phyloP scores from a whole-genome alignment of 805 yeast genomes.

The Limtongia smithiae region DNA sequence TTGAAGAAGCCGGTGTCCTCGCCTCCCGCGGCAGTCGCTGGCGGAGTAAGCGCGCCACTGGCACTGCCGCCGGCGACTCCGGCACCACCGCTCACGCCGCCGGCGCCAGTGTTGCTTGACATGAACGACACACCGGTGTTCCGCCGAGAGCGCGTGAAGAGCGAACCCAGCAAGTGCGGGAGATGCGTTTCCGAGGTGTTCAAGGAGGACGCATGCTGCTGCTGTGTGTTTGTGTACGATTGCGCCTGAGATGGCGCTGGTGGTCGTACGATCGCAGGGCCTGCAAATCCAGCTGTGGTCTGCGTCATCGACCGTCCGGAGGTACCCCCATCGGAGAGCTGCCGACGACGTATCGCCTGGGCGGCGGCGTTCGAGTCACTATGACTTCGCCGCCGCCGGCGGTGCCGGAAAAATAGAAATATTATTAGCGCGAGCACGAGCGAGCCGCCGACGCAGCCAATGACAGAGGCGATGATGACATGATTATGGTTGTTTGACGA shows the following conservation, averaged over 20 bases:
- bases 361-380: too few species aligned
- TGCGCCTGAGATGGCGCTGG: not conserved
- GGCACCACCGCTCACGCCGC: too few species aligned
- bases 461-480: conserved; percentile 21
- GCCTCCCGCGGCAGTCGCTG: not conserved
- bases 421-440: conserved; percentile 6
- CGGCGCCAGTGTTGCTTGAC: not conserved
- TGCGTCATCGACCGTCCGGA: too few species aligned
- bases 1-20: conserved; percentile 22
- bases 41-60: not conserved
- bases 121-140: conserved; percentile 10
- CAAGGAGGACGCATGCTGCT: not conserved
- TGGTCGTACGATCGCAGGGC: too few species aligned
- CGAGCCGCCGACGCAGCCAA: conserved; percentile 18
- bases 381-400: conserved; percentile 4
- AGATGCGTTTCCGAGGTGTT: conserved; percentile 10
- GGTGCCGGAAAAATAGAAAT: conserved; percentile 5
- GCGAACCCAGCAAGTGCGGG: conserved; percentile 11
- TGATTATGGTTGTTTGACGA: not conserved
- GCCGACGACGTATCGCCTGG: too few species aligned
- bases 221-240: too few species aligned
- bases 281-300: too few species aligned
- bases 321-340: too few species aligned
- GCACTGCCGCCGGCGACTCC: not conserved
- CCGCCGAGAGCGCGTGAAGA: conserved; percentile 19